phyloP scores from a whole-genome alignment of 257 asterid species.

The Nicotiana obtusifolia region DNA sequence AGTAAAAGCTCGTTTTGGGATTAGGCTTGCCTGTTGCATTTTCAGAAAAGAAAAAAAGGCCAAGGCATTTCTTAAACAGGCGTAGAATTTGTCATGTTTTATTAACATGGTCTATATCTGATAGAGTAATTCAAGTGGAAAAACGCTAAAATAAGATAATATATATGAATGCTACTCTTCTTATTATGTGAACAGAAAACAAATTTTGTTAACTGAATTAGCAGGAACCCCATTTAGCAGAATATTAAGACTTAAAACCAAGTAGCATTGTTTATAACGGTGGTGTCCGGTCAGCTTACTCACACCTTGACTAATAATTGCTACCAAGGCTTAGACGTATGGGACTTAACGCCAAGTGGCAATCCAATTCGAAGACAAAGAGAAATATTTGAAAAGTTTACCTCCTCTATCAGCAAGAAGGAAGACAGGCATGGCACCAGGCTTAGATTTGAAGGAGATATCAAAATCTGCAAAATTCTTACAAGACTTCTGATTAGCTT shows the following conservation, averaged over 20 bases:
- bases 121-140: background rate
- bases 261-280: background rate
- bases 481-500: slow-evolving; percentile 67
- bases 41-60: background rate
- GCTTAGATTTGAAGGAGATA: slow-evolving; percentile 51
- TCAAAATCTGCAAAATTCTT: slow-evolving; percentile 40
- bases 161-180: background rate
- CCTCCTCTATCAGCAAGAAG: slow-evolving; percentile 93
- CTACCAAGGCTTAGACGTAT: too few relatives aligned
- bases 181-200: background rate
- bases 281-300: too few relatives aligned
- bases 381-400: slow-evolving; percentile 10
- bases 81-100: background rate
- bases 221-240: background rate
- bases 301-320: too few relatives aligned
- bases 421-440: slow-evolving; percentile 82
- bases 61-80: background rate
- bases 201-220: background rate
- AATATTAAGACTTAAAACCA: background rate
- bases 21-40: background rate
- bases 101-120: background rate
- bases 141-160: background rate
- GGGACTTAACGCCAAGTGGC: background rate
- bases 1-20: background rate
- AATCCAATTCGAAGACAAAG: background rate